A percentile compares a stretch with the other conserved stretches of the same genome.
phyloP scores from a whole-genome alignment of 352 stramenopile species.

The Phytophthora tentaculata region DNA sequence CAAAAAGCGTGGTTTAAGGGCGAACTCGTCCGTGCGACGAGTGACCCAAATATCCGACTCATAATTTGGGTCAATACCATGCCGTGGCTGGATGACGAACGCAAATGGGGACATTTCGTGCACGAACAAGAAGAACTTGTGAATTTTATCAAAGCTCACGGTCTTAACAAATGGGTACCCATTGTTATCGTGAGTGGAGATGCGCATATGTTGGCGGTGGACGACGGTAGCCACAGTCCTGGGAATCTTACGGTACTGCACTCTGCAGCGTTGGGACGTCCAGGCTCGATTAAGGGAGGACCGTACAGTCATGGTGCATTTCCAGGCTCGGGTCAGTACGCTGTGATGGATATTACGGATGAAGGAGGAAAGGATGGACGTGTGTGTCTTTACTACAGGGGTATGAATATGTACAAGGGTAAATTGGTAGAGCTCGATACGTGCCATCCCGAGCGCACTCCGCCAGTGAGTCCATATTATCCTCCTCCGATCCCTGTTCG shows the following conservation, averaged over 20 bases:
- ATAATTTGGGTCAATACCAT: slow-evolving; percentile 90
- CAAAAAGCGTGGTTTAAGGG: slow-evolving; percentile 91
- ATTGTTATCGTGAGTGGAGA: slow-evolving; percentile 89
- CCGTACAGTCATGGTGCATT: slow-evolving; percentile 88
- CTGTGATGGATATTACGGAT: slow-evolving; percentile 81
- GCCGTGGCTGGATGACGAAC: slow-evolving; percentile 87
- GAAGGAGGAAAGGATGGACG: slow-evolving; percentile 61
- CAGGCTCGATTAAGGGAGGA: slow-evolving; percentile 85
- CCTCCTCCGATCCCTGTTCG: slow-evolving; percentile 67
- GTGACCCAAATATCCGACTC: slow-evolving; percentile 59
- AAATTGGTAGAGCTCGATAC: slow-evolving; percentile 79
- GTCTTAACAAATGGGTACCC: slow-evolving; percentile 69
- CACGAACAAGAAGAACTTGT: slow-evolving; percentile 83
- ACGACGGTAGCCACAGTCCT: slow-evolving; percentile 77
- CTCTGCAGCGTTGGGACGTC: slow-evolving; percentile 78
- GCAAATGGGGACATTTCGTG: slow-evolving; percentile 88
- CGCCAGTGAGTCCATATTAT: slow-evolving; percentile 57
- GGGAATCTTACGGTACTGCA: slow-evolving; percentile 85
- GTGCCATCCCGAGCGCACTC: slow-evolving; percentile 73
- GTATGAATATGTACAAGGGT: slow-evolving; percentile 62
- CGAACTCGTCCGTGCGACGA: slow-evolving; percentile 68
- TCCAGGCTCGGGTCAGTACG: slow-evolving; percentile 82
- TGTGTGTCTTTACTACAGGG: slow-evolving; percentile 76
- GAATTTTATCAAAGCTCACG: slow-evolving; percentile 71
- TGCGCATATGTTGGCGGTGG: slow-evolving; percentile 90